phyloP scores from a whole-genome alignment of 2,329 filamentous ascomycete genomes.

The Fusarium vanettenii region DNA sequence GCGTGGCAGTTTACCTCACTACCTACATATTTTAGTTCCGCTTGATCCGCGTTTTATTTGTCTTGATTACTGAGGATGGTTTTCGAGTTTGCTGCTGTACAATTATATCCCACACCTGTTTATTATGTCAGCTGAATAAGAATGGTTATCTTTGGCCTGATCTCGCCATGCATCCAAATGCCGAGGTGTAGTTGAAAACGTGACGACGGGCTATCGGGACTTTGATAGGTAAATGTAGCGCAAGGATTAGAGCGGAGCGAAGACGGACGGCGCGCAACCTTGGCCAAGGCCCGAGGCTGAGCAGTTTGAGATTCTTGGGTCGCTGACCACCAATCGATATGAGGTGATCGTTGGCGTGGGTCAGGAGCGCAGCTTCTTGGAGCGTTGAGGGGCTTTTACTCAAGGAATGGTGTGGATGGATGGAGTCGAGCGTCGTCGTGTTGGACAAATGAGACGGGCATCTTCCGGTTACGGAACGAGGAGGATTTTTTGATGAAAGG shows the following conservation, averaged over 20 bases:
- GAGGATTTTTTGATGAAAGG: background rate
- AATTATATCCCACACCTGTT: conserved; percentile 29
- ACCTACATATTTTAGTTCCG: background rate
- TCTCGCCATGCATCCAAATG: background rate
- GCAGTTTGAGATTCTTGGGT: background rate
- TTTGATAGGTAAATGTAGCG: background rate
- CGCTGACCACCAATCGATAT: conserved; percentile 39
- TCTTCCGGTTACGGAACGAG: conserved; percentile 12
- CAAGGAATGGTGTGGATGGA: conserved; percentile 20
- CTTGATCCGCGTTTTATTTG: background rate
- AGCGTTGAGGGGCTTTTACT: conserved; percentile 11
- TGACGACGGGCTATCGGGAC: background rate
- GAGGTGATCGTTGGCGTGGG: conserved; percentile 40
- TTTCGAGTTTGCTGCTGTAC: conserved; percentile 9
- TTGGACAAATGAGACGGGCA: conserved; percentile 8
- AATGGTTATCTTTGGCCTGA: conserved; percentile 2
- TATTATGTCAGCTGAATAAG: conserved; percentile 20
- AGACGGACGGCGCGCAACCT: background rate
- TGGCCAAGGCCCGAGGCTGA: conserved; percentile 5
- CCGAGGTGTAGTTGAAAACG: background rate
- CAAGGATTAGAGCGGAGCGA: conserved; percentile 9
- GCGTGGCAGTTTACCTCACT: background rate
- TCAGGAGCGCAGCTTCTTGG: conserved; percentile 3
- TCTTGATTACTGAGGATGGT: conserved; percentile 8
- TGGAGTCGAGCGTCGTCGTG: conserved; percentile 11